These are phyloP conservation scores for Actinomucor elegans DNA, from an alignment of 371 early-diverging fungal species.

Conservation along the genomic window DNA sequence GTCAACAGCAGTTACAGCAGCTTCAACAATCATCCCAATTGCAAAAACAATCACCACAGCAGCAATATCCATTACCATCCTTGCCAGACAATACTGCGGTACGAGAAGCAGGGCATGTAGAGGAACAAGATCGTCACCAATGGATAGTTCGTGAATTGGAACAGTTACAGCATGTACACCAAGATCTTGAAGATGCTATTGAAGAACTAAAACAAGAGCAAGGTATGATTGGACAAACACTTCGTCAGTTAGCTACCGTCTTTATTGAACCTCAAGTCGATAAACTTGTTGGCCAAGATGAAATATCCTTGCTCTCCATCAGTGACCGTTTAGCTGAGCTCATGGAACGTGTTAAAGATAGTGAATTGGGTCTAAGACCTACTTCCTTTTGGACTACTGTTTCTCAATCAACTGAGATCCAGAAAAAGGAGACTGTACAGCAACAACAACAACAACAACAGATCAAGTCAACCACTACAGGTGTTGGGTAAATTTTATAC, in stretches of 20 bases:
- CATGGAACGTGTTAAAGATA: conserved; percentile 37
- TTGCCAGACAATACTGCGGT: not conserved
- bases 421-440: no score
- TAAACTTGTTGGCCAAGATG: conserved; percentile 34
- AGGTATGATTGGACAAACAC: conserved; percentile 30
- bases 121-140: conserved; percentile 56
- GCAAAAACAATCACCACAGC: conserved; percentile 6
- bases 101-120: conserved; percentile 15
- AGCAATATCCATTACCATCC: not conserved
- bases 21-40: no score
- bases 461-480: conserved; percentile 1
- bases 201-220: conserved; percentile 46
- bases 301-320: conserved; percentile 30
- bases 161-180: conserved; percentile 50
- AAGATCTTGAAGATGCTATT: conserved; percentile 35
- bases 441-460: not conserved
- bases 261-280: conserved; percentile 50
- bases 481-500: conserved; percentile 6
- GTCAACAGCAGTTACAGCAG: conserved; percentile 7
- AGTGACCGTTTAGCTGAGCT: conserved; percentile 39
- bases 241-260: conserved; percentile 23
- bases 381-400: conserved; percentile 3
- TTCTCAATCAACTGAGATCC: not conserved
- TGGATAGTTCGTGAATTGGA: conserved; percentile 60
- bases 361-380: conserved; percentile 30